phyloP scores from a whole-genome alignment of 148 eudicot species.

The Rhododendron griersonianum region DNA sequence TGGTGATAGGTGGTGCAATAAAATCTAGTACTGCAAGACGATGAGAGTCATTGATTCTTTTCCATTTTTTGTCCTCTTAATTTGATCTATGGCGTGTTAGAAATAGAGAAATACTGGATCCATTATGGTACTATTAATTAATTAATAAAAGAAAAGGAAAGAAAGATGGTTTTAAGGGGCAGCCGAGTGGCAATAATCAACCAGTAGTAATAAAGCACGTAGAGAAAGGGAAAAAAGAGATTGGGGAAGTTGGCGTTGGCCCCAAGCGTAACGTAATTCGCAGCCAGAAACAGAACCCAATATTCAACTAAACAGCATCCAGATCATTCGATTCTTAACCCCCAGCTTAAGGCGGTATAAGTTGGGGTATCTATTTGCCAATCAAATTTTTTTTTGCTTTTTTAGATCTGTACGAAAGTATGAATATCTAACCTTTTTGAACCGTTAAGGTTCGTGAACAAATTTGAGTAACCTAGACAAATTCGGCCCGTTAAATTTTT shows the following conservation, averaged over 20 bases:
- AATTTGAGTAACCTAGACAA: too few relatives aligned
- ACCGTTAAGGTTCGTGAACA: too few relatives aligned
- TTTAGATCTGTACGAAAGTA: too few relatives aligned
- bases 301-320: background rate
- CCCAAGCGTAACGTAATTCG: background rate
- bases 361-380: background rate
- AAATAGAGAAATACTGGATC: background rate
- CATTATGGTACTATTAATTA: background rate
- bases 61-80: background rate
- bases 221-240: background rate
- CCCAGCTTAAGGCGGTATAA: background rate
- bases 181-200: background rate
- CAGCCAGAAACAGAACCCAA: background rate
- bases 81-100: background rate
- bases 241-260: background rate
- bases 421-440: too few relatives aligned
- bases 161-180: background rate
- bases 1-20: background rate
- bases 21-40: too few relatives aligned
- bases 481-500: too few relatives aligned
- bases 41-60: background rate
- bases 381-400: background rate
- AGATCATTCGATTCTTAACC: background rate
- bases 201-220: background rate
- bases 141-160: too few relatives aligned